Evolutionary conservation across 2,329 filamentous ascomycete genomes (phyloP), one percentile per base, ranked within the genome.

Genomic region (Verticillium albo-atrum): DNA sequence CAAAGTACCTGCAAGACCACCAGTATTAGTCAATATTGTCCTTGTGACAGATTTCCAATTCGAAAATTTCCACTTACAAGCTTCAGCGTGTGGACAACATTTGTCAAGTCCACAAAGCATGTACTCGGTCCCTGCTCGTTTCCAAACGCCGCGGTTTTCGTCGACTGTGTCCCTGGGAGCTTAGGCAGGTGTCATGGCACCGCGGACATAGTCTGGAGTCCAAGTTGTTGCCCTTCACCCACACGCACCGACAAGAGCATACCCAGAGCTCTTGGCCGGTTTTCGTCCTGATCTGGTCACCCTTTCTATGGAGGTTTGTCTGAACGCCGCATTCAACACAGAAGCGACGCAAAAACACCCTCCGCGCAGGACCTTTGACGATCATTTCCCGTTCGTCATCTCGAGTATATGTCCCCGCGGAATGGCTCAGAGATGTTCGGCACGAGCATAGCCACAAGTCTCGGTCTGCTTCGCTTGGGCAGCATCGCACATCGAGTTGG

Each of bases 281-380:
- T 9, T 51, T 28, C 12, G 57, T 58, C 17, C 17, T 26, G 51
- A 58, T 23, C 32, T 54, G 57, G 57, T 58, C 57, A 23, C 57
- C 57, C 25, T 51, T 51, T 17, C 9, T 25, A 35, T 58, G 27
- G 14, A 58, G 25, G 52, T 34, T 26, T 6, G 30, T 37, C 20
- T 37, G 50, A 10, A 58, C 28, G 20, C 57, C 57, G 34, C 57
- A 58, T 12, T 58, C 57, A 52, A 58, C 54, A 32, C 57, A 58
- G 51, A 54, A 58, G 9, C 51, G 50, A 4, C 42, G 20, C n/a
- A 50, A 10, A 23, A 23, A 23, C 7, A 50, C 20, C 6, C 42
- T n/a, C 42, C 20, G n/a, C 20, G 42, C n/a, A 23, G 42, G 42
- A 3, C 9, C 25, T 7, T 6, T 12, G 20, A 50, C 42, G n/a